A percentile compares a stretch with the other conserved stretches of the same genome.
phyloP scores from a whole-genome alignment of 805 yeast species.

The Lipomyces sp. region DNA sequence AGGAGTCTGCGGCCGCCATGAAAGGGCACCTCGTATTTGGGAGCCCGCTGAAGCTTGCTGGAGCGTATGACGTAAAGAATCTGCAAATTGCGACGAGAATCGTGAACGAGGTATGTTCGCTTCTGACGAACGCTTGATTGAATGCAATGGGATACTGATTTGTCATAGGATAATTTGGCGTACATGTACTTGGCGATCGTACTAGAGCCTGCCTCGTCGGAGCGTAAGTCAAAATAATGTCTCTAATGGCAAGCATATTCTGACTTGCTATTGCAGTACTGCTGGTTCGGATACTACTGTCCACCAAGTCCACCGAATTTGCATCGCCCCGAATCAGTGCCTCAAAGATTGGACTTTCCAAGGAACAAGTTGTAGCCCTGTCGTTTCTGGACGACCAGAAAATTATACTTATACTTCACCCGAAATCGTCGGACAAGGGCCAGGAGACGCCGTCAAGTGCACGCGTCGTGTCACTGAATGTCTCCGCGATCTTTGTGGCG shows the following conservation, averaged over 20 bases:
- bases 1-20: constrained; percentile 23
- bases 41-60: constrained; percentile 6
- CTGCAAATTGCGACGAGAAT: constrained; percentile 4
- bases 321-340: constrained; percentile 1
- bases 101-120: background rate
- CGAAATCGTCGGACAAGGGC: background rate
- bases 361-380: constrained; percentile 3
- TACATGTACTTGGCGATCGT: constrained; percentile 1
- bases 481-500: background rate
- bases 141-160: background rate
- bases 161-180: background rate
- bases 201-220: background rate
- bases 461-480: background rate
- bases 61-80: background rate
- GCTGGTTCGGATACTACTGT: constrained; percentile 8
- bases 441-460: no score
- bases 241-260: background rate
- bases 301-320: constrained; percentile 6
- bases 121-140: background rate
- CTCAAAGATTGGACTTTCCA: background rate
- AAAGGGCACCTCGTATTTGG: constrained; percentile 23
- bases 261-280: constrained; percentile 3
- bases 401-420: constrained; percentile 18
- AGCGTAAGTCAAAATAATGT: background rate
- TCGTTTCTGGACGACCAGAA: constrained; percentile 19